Conservation (phyloP, 371 early-diverging fungal genomes). For the Paraphysoderma sedebokerense region DNA sequence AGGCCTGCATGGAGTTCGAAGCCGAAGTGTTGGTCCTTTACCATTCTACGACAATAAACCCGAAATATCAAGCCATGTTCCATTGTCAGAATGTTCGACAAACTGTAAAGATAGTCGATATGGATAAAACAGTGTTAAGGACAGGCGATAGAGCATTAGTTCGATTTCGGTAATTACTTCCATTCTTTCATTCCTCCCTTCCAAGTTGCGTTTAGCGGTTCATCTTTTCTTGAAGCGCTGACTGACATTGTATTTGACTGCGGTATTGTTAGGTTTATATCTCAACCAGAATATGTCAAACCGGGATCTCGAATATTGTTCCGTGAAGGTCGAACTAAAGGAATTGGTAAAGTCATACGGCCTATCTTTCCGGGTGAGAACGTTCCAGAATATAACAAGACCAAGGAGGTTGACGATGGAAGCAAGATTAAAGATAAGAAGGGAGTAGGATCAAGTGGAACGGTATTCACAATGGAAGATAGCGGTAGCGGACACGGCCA, state of each 20-base stretch:
- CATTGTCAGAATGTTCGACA: conserved; percentile 82
- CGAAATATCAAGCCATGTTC: conserved; percentile 84
- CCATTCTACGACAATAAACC: conserved; percentile 76
- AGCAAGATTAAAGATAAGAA: conserved; percentile 9
- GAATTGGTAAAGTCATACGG: conserved; percentile 67
- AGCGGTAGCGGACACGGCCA: no score
- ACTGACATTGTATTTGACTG: no score
- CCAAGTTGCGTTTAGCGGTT: conserved; percentile 16
- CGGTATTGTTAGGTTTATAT: conserved; percentile 65
- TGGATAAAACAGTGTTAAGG: conserved; percentile 50
- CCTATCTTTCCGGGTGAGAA: conserved; percentile 16
- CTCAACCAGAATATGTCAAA: conserved; percentile 64
- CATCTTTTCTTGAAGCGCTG: no score
- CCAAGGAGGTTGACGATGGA: conserved; percentile 4
- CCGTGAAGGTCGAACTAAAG: conserved; percentile 81
- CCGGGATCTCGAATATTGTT: conserved; percentile 57
- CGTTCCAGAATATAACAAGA: not conserved
- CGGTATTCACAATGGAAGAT: no score
- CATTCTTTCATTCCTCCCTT: not conserved
- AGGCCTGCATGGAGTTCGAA: conserved; percentile 61
- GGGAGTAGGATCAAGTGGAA: no score
- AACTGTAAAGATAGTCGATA: conserved; percentile 51
- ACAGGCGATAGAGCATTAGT: conserved; percentile 79
- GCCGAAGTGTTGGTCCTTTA: conserved; percentile 78
- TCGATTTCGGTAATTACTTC: conserved; percentile 15